These are phyloP conservation scores for Tylopilus sp. DNA, from an alignment of 768 basidiomycete genomes.

Conservation along the genomic window DNA sequence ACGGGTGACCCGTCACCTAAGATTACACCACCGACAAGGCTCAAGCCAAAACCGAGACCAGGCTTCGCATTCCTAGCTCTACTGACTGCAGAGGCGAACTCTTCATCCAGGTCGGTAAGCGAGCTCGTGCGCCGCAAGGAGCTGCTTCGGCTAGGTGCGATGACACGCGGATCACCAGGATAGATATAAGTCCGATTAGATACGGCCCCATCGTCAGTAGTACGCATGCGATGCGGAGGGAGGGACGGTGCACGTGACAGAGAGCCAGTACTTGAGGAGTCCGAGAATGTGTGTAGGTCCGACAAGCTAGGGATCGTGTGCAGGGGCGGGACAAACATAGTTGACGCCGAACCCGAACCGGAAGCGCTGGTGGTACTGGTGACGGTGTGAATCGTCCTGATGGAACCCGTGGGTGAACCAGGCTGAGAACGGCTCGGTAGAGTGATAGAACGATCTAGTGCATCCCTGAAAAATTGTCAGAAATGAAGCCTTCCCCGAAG, in stretches of 20 bases:
- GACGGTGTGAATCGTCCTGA: conserved; percentile 66
- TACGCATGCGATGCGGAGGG: conserved; percentile 58
- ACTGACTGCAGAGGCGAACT: conserved; percentile 44
- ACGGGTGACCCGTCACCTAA: conserved; percentile 60
- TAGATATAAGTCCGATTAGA: conserved; percentile 65
- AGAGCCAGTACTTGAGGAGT: conserved; percentile 36
- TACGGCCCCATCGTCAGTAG: conserved; percentile 72
- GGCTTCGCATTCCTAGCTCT: conserved; percentile 40
- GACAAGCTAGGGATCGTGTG: conserved; percentile 67
- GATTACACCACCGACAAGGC: conserved; percentile 39
- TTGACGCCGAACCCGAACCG: conserved; percentile 49
- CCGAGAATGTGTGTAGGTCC: conserved; percentile 51
- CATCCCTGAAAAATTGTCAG: conserved; percentile 54
- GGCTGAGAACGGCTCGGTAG: conserved; percentile 43
- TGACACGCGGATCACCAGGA: conserved; percentile 69
- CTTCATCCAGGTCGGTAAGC: conserved; percentile 71
- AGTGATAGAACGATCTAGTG: conserved; percentile 61
- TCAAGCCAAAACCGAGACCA: conserved; percentile 43
- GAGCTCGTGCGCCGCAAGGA: conserved; percentile 65
- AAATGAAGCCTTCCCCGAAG: not conserved
- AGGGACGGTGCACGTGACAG: conserved; percentile 46
- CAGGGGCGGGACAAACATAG: conserved; percentile 76
- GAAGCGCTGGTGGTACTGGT: conserved; percentile 39
- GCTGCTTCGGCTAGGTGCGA: conserved; percentile 62
- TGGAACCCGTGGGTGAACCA: conserved; percentile 52